These are phyloP conservation scores for Xylariaceae sp. DNA, from an alignment of 2,329 filamentous ascomycete genomes.

Conservation along the genomic window DNA sequence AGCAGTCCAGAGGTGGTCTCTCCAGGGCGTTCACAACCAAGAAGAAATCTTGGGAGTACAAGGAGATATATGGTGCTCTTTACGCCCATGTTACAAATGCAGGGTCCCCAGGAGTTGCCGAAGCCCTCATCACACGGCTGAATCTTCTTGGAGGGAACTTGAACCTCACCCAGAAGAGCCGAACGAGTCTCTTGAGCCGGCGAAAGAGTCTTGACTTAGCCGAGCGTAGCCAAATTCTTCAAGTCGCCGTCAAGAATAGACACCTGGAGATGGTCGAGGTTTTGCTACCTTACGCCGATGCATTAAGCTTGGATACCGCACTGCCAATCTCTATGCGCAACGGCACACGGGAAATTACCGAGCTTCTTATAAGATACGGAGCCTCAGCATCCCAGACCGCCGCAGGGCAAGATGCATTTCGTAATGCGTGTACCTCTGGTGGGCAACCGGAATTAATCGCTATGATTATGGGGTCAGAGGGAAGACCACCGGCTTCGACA, in stretches of 20 bases:
- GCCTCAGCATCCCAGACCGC: constrained; percentile 45
- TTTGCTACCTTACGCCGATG: constrained; percentile 50
- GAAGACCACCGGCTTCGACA: constrained; percentile 35
- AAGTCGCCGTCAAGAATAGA: constrained; percentile 46
- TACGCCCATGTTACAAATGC: constrained; percentile 45
- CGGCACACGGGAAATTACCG: constrained; percentile 40
- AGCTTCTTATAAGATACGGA: constrained; percentile 49
- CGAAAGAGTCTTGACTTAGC: constrained; percentile 48
- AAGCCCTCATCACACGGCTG: constrained; percentile 50
- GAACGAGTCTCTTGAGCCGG: constrained; percentile 44
- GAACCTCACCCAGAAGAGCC: constrained; percentile 45
- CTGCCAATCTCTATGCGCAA: constrained; percentile 46
- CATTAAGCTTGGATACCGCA: constrained; percentile 45
- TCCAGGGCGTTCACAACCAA: constrained; percentile 44
- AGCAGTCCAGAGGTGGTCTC: constrained; percentile 38
- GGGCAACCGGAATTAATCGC: constrained; percentile 44
- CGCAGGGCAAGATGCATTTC: constrained; percentile 52
- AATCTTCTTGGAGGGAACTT: constrained; percentile 48
- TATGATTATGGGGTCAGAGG: constrained; percentile 21
- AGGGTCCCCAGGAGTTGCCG: constrained; percentile 52
- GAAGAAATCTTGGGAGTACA: constrained; percentile 49
- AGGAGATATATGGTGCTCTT: constrained; percentile 50
- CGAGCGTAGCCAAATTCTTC: constrained; percentile 48
- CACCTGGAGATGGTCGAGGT: constrained; percentile 52
- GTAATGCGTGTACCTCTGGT: constrained; percentile 45